Evolutionary conservation across 2,329 filamentous ascomycete species (phyloP).

Genomic region (Ascochyta lentis): DNA sequence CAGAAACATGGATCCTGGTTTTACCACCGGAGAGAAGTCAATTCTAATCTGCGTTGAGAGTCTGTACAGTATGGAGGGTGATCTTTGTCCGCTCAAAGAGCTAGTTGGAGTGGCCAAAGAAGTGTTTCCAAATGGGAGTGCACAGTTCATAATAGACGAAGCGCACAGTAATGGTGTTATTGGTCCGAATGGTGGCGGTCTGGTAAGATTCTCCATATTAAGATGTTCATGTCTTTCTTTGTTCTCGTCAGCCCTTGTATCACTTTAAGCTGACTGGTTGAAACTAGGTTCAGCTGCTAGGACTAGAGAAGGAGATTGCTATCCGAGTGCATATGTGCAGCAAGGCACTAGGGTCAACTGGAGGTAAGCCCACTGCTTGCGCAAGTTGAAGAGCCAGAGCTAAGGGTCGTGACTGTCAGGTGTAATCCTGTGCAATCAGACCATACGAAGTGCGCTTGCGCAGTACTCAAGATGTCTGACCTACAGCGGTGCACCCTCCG

Average conservation of each 20-base stretch:
- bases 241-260: no score
- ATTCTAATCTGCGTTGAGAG: conserved; percentile 43
- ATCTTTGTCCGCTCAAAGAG: conserved; percentile 67
- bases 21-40: not conserved
- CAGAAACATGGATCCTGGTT: not conserved
- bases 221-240: no score
- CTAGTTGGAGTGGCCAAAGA: conserved; percentile 65
- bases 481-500: conserved; percentile 38
- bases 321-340: conserved; percentile 36
- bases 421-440: not conserved
- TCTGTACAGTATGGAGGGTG: conserved; percentile 81
- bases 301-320: conserved; percentile 37
- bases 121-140: conserved; percentile 64
- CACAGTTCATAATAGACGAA: conserved; percentile 69
- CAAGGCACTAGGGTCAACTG: conserved; percentile 34
- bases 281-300: conserved; percentile 9
- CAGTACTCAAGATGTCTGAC: not conserved
- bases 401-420: not conserved
- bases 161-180: conserved; percentile 69
- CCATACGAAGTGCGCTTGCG: not conserved
- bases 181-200: conserved; percentile 62
- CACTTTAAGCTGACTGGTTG: no score
- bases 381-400: not conserved
- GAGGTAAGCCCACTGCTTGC: conserved; percentile 23
- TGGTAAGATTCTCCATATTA: conserved; percentile 50